Percentiles rank a stretch among this genome's conserved stretches.
Evolutionary conservation across 2,329 filamentous ascomycete species (phyloP).

Genomic region (Colletotrichum viniferum): DNA sequence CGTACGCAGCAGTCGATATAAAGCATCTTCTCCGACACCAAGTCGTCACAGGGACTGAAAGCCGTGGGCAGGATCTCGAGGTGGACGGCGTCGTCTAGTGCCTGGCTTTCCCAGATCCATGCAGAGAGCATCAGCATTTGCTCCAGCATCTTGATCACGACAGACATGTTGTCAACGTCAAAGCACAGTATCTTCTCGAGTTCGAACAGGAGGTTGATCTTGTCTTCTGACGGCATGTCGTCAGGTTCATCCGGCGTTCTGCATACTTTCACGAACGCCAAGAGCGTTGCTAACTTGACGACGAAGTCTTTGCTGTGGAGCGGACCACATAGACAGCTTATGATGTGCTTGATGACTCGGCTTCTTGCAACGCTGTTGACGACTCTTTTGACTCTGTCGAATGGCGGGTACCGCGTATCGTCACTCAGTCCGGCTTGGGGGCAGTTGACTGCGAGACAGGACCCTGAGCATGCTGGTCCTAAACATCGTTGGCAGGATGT

Average conservation of each 20-base stretch:
- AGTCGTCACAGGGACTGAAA: background rate
- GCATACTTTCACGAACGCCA: background rate
- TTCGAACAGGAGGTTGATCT: background rate
- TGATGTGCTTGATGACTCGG: background rate
- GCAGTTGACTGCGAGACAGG: too few species aligned
- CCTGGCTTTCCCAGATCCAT: too few species aligned
- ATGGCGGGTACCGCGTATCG: background rate
- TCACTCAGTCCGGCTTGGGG: background rate
- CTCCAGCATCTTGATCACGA: background rate
- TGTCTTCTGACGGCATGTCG: background rate
- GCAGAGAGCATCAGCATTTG: too few species aligned
- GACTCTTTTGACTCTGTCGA: background rate
- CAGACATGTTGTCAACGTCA: background rate
- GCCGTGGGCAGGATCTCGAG: background rate
- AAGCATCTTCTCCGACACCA: background rate
- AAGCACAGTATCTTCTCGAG: background rate
- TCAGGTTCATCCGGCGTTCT: background rate
- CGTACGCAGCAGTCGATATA: background rate
- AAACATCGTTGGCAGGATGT: background rate
- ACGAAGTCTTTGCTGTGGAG: background rate
- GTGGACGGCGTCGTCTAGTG: background rate
- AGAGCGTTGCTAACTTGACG: background rate
- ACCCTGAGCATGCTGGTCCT: background rate
- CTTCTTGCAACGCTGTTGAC: background rate
- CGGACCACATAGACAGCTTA: background rate